Base-by-base conservation (phyloP, 768 basidiomycete genomes). In the Grammothele lineata region DNA sequence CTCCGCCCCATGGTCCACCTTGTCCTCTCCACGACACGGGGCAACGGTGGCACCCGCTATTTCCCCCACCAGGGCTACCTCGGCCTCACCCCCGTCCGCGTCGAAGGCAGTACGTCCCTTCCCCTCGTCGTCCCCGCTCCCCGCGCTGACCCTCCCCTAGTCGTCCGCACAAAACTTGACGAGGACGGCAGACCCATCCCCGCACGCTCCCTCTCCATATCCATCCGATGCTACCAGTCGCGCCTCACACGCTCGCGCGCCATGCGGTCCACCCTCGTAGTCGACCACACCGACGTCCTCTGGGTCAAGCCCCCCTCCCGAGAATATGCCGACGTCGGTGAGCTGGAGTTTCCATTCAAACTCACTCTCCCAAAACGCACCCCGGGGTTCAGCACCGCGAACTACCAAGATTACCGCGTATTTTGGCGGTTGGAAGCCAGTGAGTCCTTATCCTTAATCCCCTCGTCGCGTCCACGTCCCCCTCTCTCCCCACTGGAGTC, bases 341-440 rank as follows among this genome's bases (percentile, higher is more conserved):
- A 84, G 53, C 62, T 77, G 57, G 85, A 90, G 56, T 70, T 75
- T 56, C 80, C 86, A 2, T 92, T 90, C 64, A 78, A 79, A 40
- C 72, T 92, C 58, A 73, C 75, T 37, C 50, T 92, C 22, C 90
- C 90, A 22, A 62, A 75, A 46, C 71, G 75, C 51, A 73, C 77
- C 41, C 65, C 73, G 14, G 85, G 85, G 33, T 83, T 80, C 57
- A 85, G 83, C 62, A 81, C 83, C 39, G 76, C 83, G 12, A 73
- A 80, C 50, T 88, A 82, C 57, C 85, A 85, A 55, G 85, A 83
- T 57, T 92, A 89, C 64, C 75, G 83, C 36, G 81, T 86, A 60
- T 78, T 78, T 60, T 92, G 90, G 90, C 75, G 87, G 43, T 72
- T 92, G 47, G 90, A 92, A 70, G 89, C 89, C 53, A 76, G 88